Evolutionary conservation across 2,329 filamentous ascomycete genomes (phyloP).

Genomic region (Verticillium nubilum): DNA sequence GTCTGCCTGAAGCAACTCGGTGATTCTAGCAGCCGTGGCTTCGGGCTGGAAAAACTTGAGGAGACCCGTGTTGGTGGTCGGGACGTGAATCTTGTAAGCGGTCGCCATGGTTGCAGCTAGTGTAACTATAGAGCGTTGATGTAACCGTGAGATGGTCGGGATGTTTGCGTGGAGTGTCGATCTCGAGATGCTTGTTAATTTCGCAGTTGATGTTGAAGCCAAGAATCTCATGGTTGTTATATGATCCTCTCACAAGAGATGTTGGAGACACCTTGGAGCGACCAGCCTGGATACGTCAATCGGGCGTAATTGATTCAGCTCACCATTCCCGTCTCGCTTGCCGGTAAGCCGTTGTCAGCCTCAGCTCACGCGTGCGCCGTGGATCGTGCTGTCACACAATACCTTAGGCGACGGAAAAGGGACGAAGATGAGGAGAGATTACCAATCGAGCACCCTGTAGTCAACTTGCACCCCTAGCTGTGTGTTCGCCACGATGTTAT

Average conservation of each 20-base stretch:
- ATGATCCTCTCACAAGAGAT: neutral
- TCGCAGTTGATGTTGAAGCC: neutral
- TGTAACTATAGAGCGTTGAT: neutral
- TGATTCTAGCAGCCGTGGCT: constrained; percentile 56
- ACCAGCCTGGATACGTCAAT: neutral
- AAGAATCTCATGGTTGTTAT: neutral
- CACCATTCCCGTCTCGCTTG: too few relatives aligned
- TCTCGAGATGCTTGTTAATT: neutral
- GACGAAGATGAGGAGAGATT: neutral
- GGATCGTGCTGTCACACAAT: too few relatives aligned
- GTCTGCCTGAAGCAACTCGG: constrained; percentile 70
- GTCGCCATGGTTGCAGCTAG: constrained; percentile 34
- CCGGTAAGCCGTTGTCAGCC: too few relatives aligned
- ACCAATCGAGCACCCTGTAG: neutral
- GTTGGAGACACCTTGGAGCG: neutral
- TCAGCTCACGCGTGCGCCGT: too few relatives aligned
- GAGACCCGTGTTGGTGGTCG: constrained; percentile 43
- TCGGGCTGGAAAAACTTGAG: constrained; percentile 41
- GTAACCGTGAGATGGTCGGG: neutral
- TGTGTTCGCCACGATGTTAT: neutral
- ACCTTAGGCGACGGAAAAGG: too few relatives aligned
- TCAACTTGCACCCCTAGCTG: neutral
- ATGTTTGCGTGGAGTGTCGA: neutral
- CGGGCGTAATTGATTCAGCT: too few relatives aligned
- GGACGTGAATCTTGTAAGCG: constrained; percentile 41